Evolutionary conservation across 176 grass and related monocot genomes (phyloP), one percentile per base, ranked within the genome.

Genomic region (Juncus inflexus): DNA sequence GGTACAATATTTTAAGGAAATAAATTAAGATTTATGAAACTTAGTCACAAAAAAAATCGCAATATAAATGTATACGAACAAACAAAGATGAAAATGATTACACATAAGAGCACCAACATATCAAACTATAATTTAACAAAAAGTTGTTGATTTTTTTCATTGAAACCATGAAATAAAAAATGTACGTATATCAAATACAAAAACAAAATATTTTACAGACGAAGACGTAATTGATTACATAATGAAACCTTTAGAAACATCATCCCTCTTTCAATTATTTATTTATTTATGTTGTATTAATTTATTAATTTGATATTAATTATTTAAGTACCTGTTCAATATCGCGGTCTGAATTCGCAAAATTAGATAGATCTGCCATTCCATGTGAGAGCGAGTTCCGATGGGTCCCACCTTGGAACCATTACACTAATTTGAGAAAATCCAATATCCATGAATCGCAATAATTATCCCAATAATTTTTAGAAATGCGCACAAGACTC

Each of bases 281-380:
- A 28, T 28, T 28, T 28, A 28, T 28, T 28, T 28, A 28, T 28
- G 19, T 28, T 28, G 19, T 28, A 28, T 28, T 28, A 28, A 28
- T 28, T 28, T 28, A 28, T 28, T 28, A 28, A 28, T 28, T 28
- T 28, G 19, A 28, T 28, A 28, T 28, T 28, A 28, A 28, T 28
- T 28, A 28, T 28, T 28, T 1, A 28, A 28, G 19, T 28, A 79
- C 80, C 74, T 83, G 80, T 55, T 83, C 67, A 52, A 67, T 67
- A 54, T 78, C 80, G 57, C 80, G 74, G 60, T 83, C 80, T 49
- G 52, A 53, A 54, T 77, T 83, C 60, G 59, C 66, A 75, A 70
- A 72, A 82, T 72, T 83, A 76, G 67, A 40, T 62, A 52, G 74
- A 83, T 83, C 80, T 77, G 80, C 81, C 81, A 83, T 83, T 83